Evolutionary conservation across 164 flowering plant genomes (phyloP).

Genomic region (Sextonia rubra): DNA sequence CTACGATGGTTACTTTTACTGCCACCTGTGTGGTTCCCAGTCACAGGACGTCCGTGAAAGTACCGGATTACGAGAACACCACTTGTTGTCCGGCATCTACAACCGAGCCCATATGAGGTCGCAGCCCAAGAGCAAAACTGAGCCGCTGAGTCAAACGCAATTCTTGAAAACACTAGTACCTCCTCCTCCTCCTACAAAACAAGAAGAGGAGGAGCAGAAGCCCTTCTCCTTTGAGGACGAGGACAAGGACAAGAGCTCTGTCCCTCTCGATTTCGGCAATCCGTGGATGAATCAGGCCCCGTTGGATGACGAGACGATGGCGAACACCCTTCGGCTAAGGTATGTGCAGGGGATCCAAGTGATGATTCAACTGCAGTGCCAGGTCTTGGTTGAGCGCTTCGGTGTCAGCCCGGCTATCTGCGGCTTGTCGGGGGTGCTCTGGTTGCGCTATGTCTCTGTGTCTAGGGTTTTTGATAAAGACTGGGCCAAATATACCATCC

Average conservation of each 20-base stretch:
- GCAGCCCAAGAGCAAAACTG: slow-evolving; percentile 12
- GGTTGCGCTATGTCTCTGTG: slow-evolving; percentile 53
- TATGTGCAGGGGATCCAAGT: slow-evolving; percentile 71
- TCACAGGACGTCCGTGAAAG: slow-evolving; percentile 56
- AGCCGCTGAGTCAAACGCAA: slow-evolving; percentile 3
- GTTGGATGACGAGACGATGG: slow-evolving; percentile 31
- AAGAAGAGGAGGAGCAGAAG: slow-evolving; percentile 9
- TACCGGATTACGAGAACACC: slow-evolving; percentile 50
- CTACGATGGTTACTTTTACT: slow-evolving; percentile 61
- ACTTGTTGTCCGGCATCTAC: slow-evolving; percentile 32
- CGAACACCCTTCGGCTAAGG: slow-evolving; percentile 42
- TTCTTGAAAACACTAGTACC: too few species aligned
- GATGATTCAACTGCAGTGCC: slow-evolving; percentile 69
- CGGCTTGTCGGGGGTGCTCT: slow-evolving; percentile 57
- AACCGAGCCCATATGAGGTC: slow-evolving; percentile 15
- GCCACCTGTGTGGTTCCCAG: slow-evolving; percentile 44
- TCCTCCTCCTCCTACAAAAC: not conserved
- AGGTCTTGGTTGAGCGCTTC: slow-evolving; percentile 66
- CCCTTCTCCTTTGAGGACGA: slow-evolving; percentile 8
- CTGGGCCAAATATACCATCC: slow-evolving; percentile 55
- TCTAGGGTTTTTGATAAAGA: slow-evolving; percentile 51
- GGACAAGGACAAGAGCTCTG: not conserved
- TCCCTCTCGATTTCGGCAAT: not conserved
- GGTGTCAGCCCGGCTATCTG: slow-evolving; percentile 53
- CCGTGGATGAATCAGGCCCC: not conserved